phyloP scores from a whole-genome alignment of 768 basidiomycete genomes.

The Leucocoprinus birnbaumii region DNA sequence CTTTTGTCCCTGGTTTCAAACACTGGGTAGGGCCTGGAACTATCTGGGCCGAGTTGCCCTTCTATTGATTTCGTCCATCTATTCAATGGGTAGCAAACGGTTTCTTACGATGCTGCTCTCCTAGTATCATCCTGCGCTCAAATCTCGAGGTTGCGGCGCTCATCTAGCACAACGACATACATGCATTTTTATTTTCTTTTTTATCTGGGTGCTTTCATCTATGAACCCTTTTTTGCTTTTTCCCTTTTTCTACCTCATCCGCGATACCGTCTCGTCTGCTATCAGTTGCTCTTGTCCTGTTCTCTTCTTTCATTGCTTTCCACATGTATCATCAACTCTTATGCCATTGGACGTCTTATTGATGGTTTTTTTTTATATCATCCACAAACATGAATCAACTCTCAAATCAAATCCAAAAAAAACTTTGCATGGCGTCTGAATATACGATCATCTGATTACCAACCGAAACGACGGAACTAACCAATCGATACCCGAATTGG shows the following conservation, averaged over 20 bases:
- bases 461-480: background rate
- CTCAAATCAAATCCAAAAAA: conserved; percentile 9
- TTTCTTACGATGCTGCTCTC: conserved; percentile 28
- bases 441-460: background rate
- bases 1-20: conserved; percentile 13
- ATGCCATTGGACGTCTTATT: conserved; percentile 7
- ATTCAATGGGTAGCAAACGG: conserved; percentile 15
- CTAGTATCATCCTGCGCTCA: conserved; percentile 66
- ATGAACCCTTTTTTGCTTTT: background rate
- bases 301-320: background rate
- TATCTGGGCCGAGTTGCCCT: background rate
- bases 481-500: background rate
- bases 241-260: background rate
- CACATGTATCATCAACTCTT: conserved; percentile 8
- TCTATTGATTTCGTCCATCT: conserved; percentile 1
- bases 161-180: conserved; percentile 38
- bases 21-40: background rate
- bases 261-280: conserved; percentile 4
- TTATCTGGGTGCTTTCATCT: conserved; percentile 3
- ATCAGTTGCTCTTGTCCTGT: background rate
- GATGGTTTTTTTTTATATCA: conserved; percentile 11
- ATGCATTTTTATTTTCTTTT: conserved; percentile 4
- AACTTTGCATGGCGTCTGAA: background rate
- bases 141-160: conserved; percentile 66
- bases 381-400: conserved; percentile 3